Conservation (phyloP, 73 alveolate genomes). For the Paramecium primaurelia region DNA sequence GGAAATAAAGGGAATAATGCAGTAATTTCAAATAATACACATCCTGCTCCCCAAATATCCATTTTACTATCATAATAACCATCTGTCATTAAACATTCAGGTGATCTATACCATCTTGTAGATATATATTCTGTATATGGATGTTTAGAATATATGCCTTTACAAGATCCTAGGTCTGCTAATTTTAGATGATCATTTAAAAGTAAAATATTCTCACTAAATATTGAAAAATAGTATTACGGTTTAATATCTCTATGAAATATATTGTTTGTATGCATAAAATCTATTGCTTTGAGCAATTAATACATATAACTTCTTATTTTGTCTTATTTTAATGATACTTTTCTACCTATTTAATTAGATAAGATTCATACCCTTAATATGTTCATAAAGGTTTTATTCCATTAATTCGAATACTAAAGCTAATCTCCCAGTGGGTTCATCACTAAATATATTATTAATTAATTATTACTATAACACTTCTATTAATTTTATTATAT, state of each 20-base stretch:
- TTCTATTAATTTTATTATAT: slow-evolving; percentile 88
- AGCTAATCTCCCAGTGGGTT: slow-evolving; percentile 78
- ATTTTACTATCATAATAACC: slow-evolving; percentile 93
- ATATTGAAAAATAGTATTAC: neutral
- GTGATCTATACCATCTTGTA: slow-evolving; percentile 89
- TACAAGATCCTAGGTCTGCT: slow-evolving; percentile 95
- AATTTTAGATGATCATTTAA: slow-evolving; percentile 76
- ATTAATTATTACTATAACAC: neutral
- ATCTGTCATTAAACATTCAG: slow-evolving; percentile 85
- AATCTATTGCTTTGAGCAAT: slow-evolving; percentile 85
- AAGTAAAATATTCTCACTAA: slow-evolving; percentile 72
- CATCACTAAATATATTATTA: slow-evolving; percentile 58
- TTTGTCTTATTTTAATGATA: slow-evolving; percentile 49
- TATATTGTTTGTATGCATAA: slow-evolving; percentile 88
- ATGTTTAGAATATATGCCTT: slow-evolving; percentile 86
- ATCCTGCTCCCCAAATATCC: slow-evolving; percentile 98
- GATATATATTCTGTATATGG: slow-evolving; percentile 94
- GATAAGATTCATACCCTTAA: slow-evolving; percentile 60
- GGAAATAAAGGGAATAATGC: slow-evolving; percentile 90
- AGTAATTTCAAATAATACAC: slow-evolving; percentile 90
- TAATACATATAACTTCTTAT: slow-evolving; percentile 78
- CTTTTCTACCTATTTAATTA: slow-evolving; percentile 24
- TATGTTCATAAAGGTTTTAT: slow-evolving; percentile 78
- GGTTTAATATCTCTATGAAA: slow-evolving; percentile 95
- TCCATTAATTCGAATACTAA: slow-evolving; percentile 89